Evolutionary conservation across 352 stramenopile genomes (phyloP).

Genomic region (Phytophthora pini): DNA sequence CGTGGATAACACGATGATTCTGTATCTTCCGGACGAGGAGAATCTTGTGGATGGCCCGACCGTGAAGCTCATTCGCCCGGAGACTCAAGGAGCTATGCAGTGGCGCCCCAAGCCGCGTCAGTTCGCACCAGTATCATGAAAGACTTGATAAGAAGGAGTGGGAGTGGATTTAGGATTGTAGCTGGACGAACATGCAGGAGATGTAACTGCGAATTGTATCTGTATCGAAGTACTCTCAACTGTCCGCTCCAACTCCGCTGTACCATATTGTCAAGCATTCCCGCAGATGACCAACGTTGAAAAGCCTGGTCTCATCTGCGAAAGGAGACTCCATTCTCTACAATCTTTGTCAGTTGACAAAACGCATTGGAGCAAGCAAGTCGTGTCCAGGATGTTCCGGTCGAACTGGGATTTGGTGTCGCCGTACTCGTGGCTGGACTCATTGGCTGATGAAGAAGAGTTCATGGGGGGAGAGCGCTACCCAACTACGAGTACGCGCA

Average conservation of each 20-base stretch:
- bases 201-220: conserved; percentile 20
- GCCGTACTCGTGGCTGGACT: conserved; percentile 53
- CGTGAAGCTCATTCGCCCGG: conserved; percentile 67
- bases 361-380: conserved; percentile 19
- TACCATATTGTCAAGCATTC: too few relatives aligned
- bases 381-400: conserved; percentile 45
- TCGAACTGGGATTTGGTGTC: conserved; percentile 61
- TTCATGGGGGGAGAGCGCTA: conserved; percentile 39
- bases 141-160: not conserved
- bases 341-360: conserved; percentile 18
- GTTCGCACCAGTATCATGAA: conserved; percentile 52
- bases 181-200: conserved; percentile 5
- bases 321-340: not conserved
- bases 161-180: conserved; percentile 10
- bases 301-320: conserved; percentile 21
- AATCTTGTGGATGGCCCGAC: conserved; percentile 62
- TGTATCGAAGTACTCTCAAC: conserved; percentile 13
- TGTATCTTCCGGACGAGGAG: conserved; percentile 69
- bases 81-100: conserved; percentile 56
- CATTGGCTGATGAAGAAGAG: conserved; percentile 57
- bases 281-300: not conserved
- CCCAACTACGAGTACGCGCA: conserved; percentile 28
- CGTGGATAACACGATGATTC: conserved; percentile 66
- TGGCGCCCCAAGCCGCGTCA: conserved; percentile 79
- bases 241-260: not conserved